phyloP scores from a whole-genome alignment of 768 basidiomycete species.

The Suillus spraguei region DNA sequence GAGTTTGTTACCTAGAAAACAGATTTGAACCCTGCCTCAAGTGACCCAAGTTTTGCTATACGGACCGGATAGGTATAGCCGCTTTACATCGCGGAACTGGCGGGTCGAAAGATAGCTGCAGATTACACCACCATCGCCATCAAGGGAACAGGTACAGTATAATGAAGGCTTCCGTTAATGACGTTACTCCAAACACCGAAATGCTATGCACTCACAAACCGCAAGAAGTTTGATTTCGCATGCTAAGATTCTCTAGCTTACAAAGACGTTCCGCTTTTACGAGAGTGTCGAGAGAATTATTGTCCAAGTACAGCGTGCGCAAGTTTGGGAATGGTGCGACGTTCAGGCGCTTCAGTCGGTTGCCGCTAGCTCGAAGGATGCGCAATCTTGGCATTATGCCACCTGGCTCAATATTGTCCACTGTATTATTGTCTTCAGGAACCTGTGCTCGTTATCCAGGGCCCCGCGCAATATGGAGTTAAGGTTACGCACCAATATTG shows the following conservation, averaged over 20 bases:
- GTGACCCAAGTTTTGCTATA: conserved; percentile 23
- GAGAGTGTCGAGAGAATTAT: conserved; percentile 62
- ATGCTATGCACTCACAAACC: conserved; percentile 61
- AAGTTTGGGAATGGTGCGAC: conserved; percentile 65
- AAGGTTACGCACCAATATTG: conserved; percentile 74
- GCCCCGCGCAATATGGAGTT: conserved; percentile 14
- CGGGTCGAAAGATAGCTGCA: conserved; percentile 48
- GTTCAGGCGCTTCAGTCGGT: conserved; percentile 70
- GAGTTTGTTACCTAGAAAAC: conserved; percentile 69
- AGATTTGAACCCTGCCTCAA: conserved; percentile 22
- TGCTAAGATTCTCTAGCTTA: conserved; percentile 86
- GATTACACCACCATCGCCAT: conserved; percentile 33
- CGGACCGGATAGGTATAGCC: conserved; percentile 93
- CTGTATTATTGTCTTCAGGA: conserved; percentile 68
- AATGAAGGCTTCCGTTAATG: conserved; percentile 42
- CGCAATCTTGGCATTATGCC: conserved; percentile 68
- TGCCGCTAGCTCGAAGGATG: conserved; percentile 85
- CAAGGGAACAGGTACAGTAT: conserved; percentile 27
- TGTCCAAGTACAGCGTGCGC: conserved; percentile 92
- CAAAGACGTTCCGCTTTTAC: conserved; percentile 56
- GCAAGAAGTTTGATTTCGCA: conserved; percentile 84
- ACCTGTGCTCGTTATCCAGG: conserved; percentile 20
- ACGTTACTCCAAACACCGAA: conserved; percentile 23
- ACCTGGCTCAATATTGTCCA: conserved; percentile 56
- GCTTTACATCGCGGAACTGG: conserved; percentile 89